phyloP scores from a whole-genome alignment of 495 filamentous ascomycete genomes.

The Aspergillus nanangensis region DNA sequence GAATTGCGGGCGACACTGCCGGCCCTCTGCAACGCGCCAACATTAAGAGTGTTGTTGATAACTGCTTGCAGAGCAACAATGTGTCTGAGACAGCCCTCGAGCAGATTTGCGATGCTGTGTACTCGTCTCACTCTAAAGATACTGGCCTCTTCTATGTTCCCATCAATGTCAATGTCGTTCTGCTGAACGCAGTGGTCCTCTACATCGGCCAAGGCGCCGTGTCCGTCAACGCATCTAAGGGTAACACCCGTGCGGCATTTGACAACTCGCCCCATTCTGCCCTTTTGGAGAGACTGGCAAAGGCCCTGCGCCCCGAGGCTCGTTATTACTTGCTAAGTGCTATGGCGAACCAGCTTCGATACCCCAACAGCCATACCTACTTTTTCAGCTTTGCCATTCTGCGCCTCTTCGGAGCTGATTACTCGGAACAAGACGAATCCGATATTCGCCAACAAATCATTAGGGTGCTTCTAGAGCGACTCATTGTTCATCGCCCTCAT shows the following conservation, averaged over 20 bases:
- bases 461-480: conserved; percentile 77
- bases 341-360: conserved; percentile 89
- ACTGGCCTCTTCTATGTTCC: conserved; percentile 57
- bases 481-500: conserved; percentile 88
- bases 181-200: conserved; percentile 78
- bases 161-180: conserved; percentile 60
- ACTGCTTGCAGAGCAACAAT: conserved; percentile 53
- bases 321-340: conserved; percentile 81
- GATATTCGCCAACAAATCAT: conserved; percentile 89
- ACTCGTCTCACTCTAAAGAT: conserved; percentile 45
- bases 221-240: conserved; percentile 49
- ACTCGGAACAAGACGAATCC: conserved; percentile 69
- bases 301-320: conserved; percentile 67
- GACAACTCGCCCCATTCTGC: conserved; percentile 67
- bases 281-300: conserved; percentile 69
- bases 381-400: conserved; percentile 89
- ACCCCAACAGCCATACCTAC: conserved; percentile 82
- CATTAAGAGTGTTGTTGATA: conserved; percentile 65
- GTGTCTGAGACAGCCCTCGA: conserved; percentile 62
- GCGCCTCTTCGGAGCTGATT: conserved; percentile 77
- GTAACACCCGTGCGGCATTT: conserved; percentile 57
- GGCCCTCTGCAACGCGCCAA: conserved; percentile 54
- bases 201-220: conserved; percentile 75
- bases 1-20: conserved; percentile 57
- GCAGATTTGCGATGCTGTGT: conserved; percentile 64